Evolutionary conservation across 495 filamentous ascomycete species (phyloP).

Genomic region (Neurospora sp.): DNA sequence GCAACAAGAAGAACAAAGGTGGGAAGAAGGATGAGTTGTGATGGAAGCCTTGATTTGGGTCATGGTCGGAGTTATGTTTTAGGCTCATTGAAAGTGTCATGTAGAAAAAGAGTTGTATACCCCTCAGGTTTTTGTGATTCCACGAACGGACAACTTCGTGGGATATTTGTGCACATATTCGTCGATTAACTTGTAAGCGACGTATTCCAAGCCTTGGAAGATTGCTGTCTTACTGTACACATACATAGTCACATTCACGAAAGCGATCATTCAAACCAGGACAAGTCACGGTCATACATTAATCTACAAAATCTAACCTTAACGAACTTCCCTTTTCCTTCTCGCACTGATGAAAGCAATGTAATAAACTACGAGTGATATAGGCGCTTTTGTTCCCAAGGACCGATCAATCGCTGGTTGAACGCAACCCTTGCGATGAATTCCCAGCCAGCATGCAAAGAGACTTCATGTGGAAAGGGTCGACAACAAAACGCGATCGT

Average conservation of each 20-base stretch:
- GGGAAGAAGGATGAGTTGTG: conserved; percentile 14
- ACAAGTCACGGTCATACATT: not conserved
- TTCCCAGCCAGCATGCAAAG: not conserved
- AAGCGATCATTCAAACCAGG: not conserved
- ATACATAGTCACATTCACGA: not conserved
- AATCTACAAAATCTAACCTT: not conserved
- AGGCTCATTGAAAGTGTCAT: not conserved
- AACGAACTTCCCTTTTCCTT: not conserved
- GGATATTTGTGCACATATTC: not conserved
- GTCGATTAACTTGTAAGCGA: not conserved
- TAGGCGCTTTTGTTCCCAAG: not conserved
- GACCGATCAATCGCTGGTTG: not conserved
- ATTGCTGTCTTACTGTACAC: not conserved
- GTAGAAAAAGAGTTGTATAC: not conserved
- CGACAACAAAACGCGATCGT: not conserved
- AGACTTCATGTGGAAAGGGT: not conserved
- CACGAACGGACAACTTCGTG: not conserved
- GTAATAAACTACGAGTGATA: not conserved
- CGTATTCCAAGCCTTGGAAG: not conserved
- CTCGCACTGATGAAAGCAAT: not conserved
- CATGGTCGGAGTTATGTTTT: not conserved
- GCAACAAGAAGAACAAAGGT: not conserved
- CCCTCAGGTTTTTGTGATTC: not conserved
- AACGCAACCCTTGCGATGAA: not conserved
- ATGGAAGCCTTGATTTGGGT: not conserved